Percentiles rank a stretch among this genome's conserved stretches.
phyloP scores from a whole-genome alignment of 352 stramenopile species.

The Lagenidium giganteum region DNA sequence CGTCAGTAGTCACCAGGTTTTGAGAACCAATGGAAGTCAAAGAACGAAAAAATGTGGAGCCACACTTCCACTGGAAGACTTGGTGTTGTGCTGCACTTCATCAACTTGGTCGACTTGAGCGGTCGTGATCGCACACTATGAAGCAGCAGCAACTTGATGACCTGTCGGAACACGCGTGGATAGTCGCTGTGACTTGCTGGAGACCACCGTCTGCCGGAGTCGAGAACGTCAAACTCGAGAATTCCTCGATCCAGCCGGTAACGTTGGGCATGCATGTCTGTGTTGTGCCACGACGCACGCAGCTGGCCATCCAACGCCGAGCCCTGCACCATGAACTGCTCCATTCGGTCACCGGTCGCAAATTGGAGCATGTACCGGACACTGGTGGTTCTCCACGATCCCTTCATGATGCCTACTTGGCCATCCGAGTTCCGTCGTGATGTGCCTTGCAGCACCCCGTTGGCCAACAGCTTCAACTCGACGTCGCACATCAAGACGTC shows the following conservation, averaged over 20 bases:
- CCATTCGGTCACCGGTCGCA: constrained; percentile 35
- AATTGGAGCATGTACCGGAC: constrained; percentile 53
- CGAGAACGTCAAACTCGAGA: constrained; percentile 4
- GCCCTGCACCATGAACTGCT: constrained; percentile 48
- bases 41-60: constrained; percentile 15
- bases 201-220: constrained; percentile 6
- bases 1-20: no score
- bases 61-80: constrained; percentile 9
- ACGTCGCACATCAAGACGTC: constrained; percentile 56
- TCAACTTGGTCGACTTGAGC: no score
- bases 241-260: constrained; percentile 9
- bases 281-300: constrained; percentile 52
- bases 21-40: no score
- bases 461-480: constrained; percentile 23
- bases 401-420: constrained; percentile 37
- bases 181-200: constrained; percentile 7
- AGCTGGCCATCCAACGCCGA: constrained; percentile 28
- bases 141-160: constrained; percentile 11
- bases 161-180: constrained; percentile 8
- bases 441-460: constrained; percentile 34
- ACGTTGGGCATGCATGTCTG: constrained; percentile 16
- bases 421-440: constrained; percentile 50
- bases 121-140: no score
- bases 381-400: constrained; percentile 34
- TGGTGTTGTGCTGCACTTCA: no score